Base-by-base conservation (phyloP, 2,329 filamentous ascomycete genomes). In the Nakataea oryzae region DNA sequence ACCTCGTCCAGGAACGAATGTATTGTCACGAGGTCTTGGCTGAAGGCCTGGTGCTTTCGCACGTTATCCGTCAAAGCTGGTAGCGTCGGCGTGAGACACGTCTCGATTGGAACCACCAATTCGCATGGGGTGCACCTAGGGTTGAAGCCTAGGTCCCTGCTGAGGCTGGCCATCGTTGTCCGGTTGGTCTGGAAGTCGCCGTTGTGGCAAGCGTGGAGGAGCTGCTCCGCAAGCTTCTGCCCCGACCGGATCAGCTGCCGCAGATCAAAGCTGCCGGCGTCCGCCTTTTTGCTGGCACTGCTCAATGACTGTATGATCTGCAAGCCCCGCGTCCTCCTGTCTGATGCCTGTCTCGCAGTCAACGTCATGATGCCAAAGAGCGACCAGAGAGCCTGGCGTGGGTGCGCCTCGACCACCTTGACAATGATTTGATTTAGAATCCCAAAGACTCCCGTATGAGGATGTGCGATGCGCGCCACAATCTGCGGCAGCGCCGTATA, bases 381-480 rank as follows among this genome's bases (percentile, higher is more conserved):
- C 69, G 88, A 90, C 96, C 95, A 99, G 29, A 97, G 75, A 0
- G 93, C 88, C 73, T 99, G 95, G 64, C 90, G 91, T 0, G 95
- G 93, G 73, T 97, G 90, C n/a, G 86, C 81, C 55, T 86, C 82
- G 11, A 96, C 87, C n/a, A 97, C 91, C 71, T 90, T 93, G 64
- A 88, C 78, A 62, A 99, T 92, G 66, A 97, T 93, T 41, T 82
- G 81, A 61, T 87, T 85, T 8, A 99, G 77, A 12, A 90, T 79
- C 63, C 87, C 85, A 74, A 91, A 96, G 1, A 96, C 91, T 1
- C 86, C 84, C 4, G 74, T 74, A 71, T 96, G 90, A 1, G 88
- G 86, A 75, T 99, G 95, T 57, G 90, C 90, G 69, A 99, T 97
- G 34, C 95, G 87, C n/a, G 93, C 95, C 62, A 99, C 90, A 65